These are phyloP conservation scores for Rhizophora mangle DNA, from an alignment of 345 rosid species.

Conservation along the genomic window DNA sequence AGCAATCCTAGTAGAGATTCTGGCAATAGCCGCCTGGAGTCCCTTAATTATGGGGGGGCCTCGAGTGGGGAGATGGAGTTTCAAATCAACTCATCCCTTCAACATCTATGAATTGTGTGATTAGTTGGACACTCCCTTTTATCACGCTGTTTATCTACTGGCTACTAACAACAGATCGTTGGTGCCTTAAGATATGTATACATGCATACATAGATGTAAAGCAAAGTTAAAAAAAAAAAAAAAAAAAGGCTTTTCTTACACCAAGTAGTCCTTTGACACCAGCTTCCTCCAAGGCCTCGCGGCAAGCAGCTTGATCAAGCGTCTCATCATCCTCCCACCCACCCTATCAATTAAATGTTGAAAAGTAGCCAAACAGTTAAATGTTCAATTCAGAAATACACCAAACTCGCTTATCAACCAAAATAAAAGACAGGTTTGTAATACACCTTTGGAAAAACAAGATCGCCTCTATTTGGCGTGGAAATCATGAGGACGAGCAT, in stretches of 20 bases:
- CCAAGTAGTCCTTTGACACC: constrained; percentile 75
- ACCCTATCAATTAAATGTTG: constrained; percentile 43
- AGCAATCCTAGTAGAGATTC: too few species aligned
- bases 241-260: constrained; percentile 30
- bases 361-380: too few species aligned
- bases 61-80: too few species aligned
- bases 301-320: constrained; percentile 75
- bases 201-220: not conserved
- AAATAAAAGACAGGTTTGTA: not conserved
- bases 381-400: too few species aligned
- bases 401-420: not conserved
- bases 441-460: constrained; percentile 83
- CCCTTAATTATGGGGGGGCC: too few species aligned
- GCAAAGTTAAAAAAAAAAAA: not conserved
- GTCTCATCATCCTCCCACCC: constrained; percentile 99
- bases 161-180: too few species aligned
- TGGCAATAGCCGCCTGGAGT: too few species aligned
- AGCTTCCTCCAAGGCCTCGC: constrained; percentile 94
- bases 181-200: not conserved
- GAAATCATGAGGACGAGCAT: constrained; percentile 79
- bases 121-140: too few species aligned
- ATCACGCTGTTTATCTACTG: too few species aligned
- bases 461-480: constrained; percentile 74
- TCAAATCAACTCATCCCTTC: too few species aligned
- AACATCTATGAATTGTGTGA: too few species aligned